phyloP scores from a whole-genome alignment of 257 asterid genomes.

The Verbena officinalis region DNA sequence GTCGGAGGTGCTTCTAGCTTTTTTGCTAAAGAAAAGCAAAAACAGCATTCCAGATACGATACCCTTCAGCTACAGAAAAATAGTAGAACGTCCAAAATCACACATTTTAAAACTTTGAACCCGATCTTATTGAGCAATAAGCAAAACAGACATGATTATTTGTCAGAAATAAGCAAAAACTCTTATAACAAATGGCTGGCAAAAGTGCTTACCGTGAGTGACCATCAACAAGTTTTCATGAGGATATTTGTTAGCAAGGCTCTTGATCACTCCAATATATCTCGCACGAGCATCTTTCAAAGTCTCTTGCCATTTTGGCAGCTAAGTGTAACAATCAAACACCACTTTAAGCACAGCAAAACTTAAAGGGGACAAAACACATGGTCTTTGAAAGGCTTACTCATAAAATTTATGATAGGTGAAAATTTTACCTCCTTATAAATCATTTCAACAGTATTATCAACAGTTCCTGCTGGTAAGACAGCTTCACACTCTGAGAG shows the following conservation, averaged over 20 bases:
- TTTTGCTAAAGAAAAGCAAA: too few relatives aligned
- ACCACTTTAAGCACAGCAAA: constrained; percentile 14
- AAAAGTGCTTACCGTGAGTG: constrained; percentile 69
- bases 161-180: too few relatives aligned
- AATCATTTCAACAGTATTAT: constrained; percentile 44
- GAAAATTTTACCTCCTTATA: constrained; percentile 65
- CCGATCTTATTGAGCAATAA: too few relatives aligned
- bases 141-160: too few relatives aligned
- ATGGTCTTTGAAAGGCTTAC: too few relatives aligned
- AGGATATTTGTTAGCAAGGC: constrained; percentile 81
- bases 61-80: too few relatives aligned
- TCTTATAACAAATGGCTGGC: too few relatives aligned
- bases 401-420: too few relatives aligned
- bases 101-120: too few relatives aligned
- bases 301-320: constrained; percentile 82
- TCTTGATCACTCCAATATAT: constrained; percentile 60
- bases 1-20: too few relatives aligned
- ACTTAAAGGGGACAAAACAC: background rate
- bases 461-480: constrained; percentile 75
- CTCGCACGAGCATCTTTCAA: constrained; percentile 56
- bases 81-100: too few relatives aligned
- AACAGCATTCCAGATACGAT: too few relatives aligned
- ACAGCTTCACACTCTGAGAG: constrained; percentile 64
- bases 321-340: constrained; percentile 39
- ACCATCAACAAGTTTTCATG: constrained; percentile 81